Conservation (phyloP, 2,329 filamentous ascomycete genomes). For the Neonectria ditissima region DNA sequence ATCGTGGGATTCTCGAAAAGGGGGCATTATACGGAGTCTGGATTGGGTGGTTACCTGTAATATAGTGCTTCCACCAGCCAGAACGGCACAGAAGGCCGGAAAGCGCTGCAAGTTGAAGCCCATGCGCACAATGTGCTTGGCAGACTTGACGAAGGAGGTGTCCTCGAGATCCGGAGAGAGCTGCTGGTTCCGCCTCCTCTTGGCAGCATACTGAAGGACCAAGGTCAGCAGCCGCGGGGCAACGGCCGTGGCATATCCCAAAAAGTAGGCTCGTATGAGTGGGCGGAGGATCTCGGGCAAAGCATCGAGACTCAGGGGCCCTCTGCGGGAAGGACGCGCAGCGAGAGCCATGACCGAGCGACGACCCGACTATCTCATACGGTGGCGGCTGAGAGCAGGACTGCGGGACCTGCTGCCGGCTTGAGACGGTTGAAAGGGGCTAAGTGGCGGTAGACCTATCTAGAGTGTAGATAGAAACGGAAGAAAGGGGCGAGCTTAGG, state of each 20-base stretch:
- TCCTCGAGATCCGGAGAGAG: slow-evolving; percentile 44
- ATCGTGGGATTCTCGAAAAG: slow-evolving; percentile 5
- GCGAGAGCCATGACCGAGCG: slow-evolving; percentile 27
- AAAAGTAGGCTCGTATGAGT: slow-evolving; percentile 67
- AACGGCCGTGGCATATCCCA: slow-evolving; percentile 71
- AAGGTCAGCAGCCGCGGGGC: slow-evolving; percentile 67
- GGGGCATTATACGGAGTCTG: neutral
- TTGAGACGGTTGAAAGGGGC: slow-evolving; percentile 19
- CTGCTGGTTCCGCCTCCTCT: slow-evolving; percentile 48
- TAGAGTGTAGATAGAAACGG: neutral
- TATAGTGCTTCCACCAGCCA: slow-evolving; percentile 71
- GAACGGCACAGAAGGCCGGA: slow-evolving; percentile 70
- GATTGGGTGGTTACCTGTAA: slow-evolving; percentile 63
- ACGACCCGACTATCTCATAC: slow-evolving; percentile 32
- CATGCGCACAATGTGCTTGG: slow-evolving; percentile 58
- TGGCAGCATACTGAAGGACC: slow-evolving; percentile 62
- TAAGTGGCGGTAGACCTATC: neutral
- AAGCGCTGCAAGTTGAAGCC: slow-evolving; percentile 69
- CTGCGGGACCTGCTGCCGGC: slow-evolving; percentile 41
- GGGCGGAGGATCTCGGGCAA: slow-evolving; percentile 66
- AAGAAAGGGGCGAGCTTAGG: neutral
- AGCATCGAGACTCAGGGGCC: slow-evolving; percentile 42
- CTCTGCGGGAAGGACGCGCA: slow-evolving; percentile 33
- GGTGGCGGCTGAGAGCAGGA: slow-evolving; percentile 32
- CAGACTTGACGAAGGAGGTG: slow-evolving; percentile 49